A percentile compares a stretch with the other conserved stretches of the same genome.
Evolutionary conservation across 257 asterid genomes (phyloP).

Genomic region (Salvia splendens): DNA sequence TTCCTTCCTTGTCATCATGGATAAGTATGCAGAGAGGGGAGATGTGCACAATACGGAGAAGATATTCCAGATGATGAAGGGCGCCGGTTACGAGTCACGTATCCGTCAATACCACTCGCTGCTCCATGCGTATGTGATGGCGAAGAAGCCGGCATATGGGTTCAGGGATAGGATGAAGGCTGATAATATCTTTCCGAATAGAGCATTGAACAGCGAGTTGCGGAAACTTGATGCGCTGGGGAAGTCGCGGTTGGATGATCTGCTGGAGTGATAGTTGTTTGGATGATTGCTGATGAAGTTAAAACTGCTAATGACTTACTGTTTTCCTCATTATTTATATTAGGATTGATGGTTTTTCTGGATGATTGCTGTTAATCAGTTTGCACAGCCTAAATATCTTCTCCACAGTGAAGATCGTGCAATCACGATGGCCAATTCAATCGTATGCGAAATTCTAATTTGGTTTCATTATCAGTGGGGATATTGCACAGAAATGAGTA

Average conservation of each 20-base stretch:
- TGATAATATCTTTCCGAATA: conserved; percentile 51
- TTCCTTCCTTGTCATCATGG: conserved; percentile 53
- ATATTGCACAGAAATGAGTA: too few relatives aligned
- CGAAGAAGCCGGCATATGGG: conserved; percentile 69
- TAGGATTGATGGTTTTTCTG: not conserved
- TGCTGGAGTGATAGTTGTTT: conserved; percentile 36
- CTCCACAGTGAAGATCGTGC: too few relatives aligned
- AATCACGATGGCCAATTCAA: too few relatives aligned
- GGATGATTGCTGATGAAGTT: not conserved
- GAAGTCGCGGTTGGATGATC: conserved; percentile 49
- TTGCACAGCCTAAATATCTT: too few relatives aligned
- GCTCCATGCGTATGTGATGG: conserved; percentile 55
- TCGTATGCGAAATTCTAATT: too few relatives aligned
- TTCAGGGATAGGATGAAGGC: conserved; percentile 72
- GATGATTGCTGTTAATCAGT: not conserved
- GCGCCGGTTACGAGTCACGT: conserved; percentile 50
- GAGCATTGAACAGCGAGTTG: conserved; percentile 39
- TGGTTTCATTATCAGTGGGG: too few relatives aligned
- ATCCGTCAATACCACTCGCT: conserved; percentile 51
- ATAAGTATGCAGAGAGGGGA: conserved; percentile 57
- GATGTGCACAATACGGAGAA: conserved; percentile 74
- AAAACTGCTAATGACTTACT: not conserved
- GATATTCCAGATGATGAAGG: conserved; percentile 54
- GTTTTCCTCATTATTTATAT: not conserved
- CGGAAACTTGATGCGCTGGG: conserved; percentile 50